Base-by-base conservation (phyloP, 192 early-diverging fungal genomes). In the Thamnidium elegans region DNA sequence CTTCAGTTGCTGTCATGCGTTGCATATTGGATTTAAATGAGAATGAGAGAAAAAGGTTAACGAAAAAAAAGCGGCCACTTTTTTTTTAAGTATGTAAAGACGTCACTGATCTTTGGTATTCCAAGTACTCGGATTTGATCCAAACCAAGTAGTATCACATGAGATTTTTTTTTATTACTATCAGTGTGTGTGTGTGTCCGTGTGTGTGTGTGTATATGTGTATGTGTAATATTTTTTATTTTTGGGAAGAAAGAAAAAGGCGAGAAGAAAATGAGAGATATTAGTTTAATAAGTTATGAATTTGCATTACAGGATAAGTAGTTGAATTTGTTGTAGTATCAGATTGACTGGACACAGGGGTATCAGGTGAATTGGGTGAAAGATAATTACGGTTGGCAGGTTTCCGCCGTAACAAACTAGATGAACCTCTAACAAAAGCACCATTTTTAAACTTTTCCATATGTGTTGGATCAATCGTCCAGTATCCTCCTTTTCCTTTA, bases 401-500 rank as follows among this genome's bases (percentile, higher is more conserved):
- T 73, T 53, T 42, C 19, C 64, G 46, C 44, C 66, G 68, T 36
- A 65, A 23, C 14, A 47, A 20, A 51, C 65, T 50, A 14, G 67
- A 50, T 17, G 69, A 68, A 21, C 74, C 69, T 67, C 69, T 65
- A 7, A 69, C 74, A 63, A 71, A 70, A 11, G 74, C 61, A n/a
- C 74, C 74, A 42, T 75, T 70, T 20, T 69, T 68, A 53, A 71
- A 76, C 39, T 71, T 66, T 3, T 20, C 67, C 66, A 68, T 67
- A 44, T 76, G 51, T 10, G 45, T 50, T 6, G 69, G 66, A n/a
- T 71, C 74, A 11, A 89, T 72, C 7, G 81, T 85, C 89, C 87
- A 89, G 69, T 86, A 84, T 31, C 87, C 80, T 3, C 87, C 89
- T 56, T 87, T 87, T n/a, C 86, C 89, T 55, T 74, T 71, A 19